Percentiles rank a stretch among this genome's conserved stretches.
Evolutionary conservation across 148 eudicot genomes (phyloP).

Genomic region (Rhododendron ovatum): DNA sequence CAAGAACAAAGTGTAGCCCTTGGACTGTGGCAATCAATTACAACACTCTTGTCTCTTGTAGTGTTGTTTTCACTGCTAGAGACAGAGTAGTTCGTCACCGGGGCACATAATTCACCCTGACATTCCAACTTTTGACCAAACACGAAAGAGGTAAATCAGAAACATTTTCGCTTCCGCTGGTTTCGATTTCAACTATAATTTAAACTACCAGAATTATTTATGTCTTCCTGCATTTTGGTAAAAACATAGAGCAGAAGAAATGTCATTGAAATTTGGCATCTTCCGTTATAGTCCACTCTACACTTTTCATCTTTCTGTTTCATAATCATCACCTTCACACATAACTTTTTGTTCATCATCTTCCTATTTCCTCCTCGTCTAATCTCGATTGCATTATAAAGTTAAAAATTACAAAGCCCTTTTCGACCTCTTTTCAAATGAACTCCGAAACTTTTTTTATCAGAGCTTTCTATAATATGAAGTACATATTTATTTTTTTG

Average conservation of each 20-base stretch:
- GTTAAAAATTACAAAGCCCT: not conserved
- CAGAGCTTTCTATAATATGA: not conserved
- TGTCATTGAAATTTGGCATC: not conserved
- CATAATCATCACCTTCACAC: not conserved
- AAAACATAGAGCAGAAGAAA: not conserved
- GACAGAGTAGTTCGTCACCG: not conserved
- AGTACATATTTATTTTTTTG: not conserved
- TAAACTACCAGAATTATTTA: not conserved
- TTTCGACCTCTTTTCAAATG: not conserved
- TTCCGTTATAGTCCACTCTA: not conserved
- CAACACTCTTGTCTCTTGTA: not conserved
- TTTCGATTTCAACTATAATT: not conserved
- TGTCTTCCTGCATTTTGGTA: not conserved
- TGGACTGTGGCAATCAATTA: not conserved
- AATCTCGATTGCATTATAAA: not conserved
- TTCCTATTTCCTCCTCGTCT: not conserved
- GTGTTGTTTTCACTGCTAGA: not conserved
- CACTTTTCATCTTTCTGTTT: not conserved
- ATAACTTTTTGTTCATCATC: not conserved
- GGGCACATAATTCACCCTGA: not conserved
- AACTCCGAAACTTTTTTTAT: not conserved
- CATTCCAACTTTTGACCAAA: not conserved
- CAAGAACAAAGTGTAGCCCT: not conserved
- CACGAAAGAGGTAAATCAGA: not conserved
- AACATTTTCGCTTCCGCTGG: not conserved